Conservation (phyloP, 345 rosid genomes). For the Eucalyptus fibrosa region DNA sequence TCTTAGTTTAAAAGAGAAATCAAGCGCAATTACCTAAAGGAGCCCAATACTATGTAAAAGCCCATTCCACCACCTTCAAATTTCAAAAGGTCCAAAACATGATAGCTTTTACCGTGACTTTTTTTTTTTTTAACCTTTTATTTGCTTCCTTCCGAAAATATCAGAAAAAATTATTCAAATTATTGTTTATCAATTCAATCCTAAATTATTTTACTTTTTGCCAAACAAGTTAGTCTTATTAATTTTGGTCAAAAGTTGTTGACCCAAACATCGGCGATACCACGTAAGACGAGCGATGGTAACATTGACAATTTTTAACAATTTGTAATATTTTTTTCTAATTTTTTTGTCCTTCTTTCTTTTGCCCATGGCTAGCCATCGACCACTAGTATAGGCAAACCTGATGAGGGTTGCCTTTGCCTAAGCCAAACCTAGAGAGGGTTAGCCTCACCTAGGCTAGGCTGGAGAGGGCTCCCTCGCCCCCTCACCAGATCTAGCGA, state of each 20-base stretch:
- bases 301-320: neutral
- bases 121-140: neutral
- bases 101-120: neutral
- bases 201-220: too few species aligned
- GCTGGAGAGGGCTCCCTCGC: neutral
- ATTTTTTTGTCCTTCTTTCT: too few species aligned
- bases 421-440: neutral
- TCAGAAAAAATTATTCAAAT: neutral
- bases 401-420: rapidly evolving
- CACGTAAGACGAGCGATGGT: rapidly evolving
- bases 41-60: neutral
- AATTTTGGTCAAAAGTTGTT: neutral
- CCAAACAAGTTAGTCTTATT: rapidly evolving
- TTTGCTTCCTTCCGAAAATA: neutral
- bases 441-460: rapidly evolving
- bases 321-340: too few species aligned
- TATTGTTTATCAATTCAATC: too few species aligned
- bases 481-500: neutral
- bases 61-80: neutral
- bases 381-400: rapidly evolving
- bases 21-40: neutral
- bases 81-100: neutral
- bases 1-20: neutral
- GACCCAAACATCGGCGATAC: rapidly evolving
- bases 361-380: too few species aligned